Conservation (phyloP, 2,329 filamentous ascomycete species). For the Westerdykella sp. region DNA sequence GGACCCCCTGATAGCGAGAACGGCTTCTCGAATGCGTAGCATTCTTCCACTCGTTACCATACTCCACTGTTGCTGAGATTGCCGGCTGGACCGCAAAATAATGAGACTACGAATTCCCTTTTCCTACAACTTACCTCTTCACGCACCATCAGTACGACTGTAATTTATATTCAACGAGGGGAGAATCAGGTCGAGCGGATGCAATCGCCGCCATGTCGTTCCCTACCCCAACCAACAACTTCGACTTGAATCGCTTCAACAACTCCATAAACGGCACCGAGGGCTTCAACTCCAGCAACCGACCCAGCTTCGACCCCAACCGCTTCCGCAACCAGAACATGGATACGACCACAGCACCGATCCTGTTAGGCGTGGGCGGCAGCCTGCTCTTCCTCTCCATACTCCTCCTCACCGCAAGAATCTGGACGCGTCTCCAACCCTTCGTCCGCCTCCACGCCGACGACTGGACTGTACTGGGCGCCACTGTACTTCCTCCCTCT, state of each 20-base stretch:
- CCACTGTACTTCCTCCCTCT: constrained; percentile 10
- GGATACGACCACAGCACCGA: constrained; percentile 15
- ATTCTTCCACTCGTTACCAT: not conserved
- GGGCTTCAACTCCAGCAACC: not conserved
- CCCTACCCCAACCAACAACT: not conserved
- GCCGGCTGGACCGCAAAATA: not conserved
- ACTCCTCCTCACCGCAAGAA: constrained; percentile 12
- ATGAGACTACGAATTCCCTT: not conserved
- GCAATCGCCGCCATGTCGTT: not conserved
- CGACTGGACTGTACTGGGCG: constrained; percentile 16
- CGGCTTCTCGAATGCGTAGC: not conserved
- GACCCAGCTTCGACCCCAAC: constrained; percentile 1
- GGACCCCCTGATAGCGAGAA: not conserved
- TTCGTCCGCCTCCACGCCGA: constrained; percentile 11
- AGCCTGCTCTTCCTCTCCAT: constrained; percentile 13
- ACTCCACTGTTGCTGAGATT: not conserved
- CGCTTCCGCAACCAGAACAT: not conserved
- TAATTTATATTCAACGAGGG: not conserved
- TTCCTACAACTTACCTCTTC: not conserved
- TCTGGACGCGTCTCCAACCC: constrained; percentile 15
- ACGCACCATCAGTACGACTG: not conserved
- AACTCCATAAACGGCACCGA: not conserved
- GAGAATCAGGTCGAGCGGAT: not conserved
- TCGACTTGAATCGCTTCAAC: not conserved
- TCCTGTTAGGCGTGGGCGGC: constrained; percentile 18